Conservation (phyloP, 1,139 yeast species). For the Hanseniaspora sp. region DNA sequence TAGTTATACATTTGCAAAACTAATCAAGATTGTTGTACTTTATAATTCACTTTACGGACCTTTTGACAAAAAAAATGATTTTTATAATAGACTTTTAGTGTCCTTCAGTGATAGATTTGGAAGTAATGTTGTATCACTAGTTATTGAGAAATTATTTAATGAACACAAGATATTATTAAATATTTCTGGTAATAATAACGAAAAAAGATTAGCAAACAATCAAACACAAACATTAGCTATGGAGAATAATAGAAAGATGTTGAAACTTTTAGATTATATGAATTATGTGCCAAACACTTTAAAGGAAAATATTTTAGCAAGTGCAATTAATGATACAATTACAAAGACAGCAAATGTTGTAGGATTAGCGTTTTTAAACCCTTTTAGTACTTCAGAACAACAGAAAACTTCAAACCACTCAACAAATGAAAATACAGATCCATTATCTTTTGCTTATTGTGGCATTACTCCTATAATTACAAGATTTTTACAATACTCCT, state of each 20-base stretch:
- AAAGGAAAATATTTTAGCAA: slow-evolving; percentile 21
- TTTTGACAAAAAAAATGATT: background rate
- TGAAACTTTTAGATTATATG: slow-evolving; percentile 21
- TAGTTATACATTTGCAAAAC: slow-evolving; percentile 2
- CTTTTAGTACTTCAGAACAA: slow-evolving; percentile 1
- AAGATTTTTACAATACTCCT: slow-evolving; percentile 24
- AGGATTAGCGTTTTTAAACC: slow-evolving; percentile 13
- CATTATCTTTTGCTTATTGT: slow-evolving; percentile 27
- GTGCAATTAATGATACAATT: slow-evolving; percentile 19
- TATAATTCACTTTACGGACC: slow-evolving; percentile 10
- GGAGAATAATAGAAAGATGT: slow-evolving; percentile 1
- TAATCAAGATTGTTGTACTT: background rate
- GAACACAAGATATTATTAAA: background rate
- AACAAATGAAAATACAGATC: slow-evolving; percentile 19
- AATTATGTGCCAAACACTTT: slow-evolving; percentile 20
- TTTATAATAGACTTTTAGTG: background rate
- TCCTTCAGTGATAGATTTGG: slow-evolving; percentile 15
- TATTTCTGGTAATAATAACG: background rate
- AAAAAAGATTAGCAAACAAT: background rate
- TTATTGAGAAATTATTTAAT: slow-evolving; percentile 1
- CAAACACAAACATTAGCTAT: background rate
- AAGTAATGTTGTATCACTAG: background rate
- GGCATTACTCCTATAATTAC: slow-evolving; percentile 28
- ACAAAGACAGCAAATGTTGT: slow-evolving; percentile 20
- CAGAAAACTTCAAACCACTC: slow-evolving; percentile 18